These are phyloP conservation scores for Silene vulgaris DNA, from an alignment of 179 eudicot species.

Conservation along the genomic window DNA sequence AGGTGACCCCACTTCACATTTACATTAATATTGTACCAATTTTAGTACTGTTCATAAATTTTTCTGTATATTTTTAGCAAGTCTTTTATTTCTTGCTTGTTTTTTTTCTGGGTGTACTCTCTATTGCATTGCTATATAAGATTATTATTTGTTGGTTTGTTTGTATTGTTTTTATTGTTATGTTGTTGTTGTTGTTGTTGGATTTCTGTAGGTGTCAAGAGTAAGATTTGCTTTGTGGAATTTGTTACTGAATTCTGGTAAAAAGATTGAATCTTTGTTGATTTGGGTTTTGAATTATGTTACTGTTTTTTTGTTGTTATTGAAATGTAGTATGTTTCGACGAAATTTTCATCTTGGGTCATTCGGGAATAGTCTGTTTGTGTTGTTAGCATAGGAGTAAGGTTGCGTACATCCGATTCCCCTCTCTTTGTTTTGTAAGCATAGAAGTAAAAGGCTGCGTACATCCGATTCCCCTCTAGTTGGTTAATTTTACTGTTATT, in stretches of 20 bases:
- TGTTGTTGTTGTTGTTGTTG: background rate
- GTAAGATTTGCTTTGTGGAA: background rate
- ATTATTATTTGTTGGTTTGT: background rate
- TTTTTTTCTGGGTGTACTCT: background rate
- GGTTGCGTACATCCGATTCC: too few species aligned
- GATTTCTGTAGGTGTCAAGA: background rate
- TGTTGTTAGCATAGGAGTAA: too few species aligned
- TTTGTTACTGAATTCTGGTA: background rate
- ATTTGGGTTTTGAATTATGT: slow-evolving; percentile 7
- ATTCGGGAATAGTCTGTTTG: too few species aligned
- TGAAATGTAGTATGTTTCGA: background rate
- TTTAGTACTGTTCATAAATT: background rate
- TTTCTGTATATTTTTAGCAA: slow-evolving; percentile 16
- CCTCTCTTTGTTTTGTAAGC: too few species aligned
- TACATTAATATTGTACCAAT: background rate
- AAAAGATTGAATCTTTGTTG: slow-evolving; percentile 1
- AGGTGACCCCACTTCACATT: slow-evolving; percentile 11
- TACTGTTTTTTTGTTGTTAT: background rate
- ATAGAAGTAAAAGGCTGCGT: too few species aligned
- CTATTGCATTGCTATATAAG: background rate
- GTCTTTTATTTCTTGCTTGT: background rate
- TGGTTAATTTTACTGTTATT: background rate
- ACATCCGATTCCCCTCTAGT: background rate
- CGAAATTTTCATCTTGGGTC: too few species aligned
- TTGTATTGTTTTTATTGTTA: background rate